Conservation (phyloP, 148 eudicot genomes). For the Fallopia convolvulus region DNA sequence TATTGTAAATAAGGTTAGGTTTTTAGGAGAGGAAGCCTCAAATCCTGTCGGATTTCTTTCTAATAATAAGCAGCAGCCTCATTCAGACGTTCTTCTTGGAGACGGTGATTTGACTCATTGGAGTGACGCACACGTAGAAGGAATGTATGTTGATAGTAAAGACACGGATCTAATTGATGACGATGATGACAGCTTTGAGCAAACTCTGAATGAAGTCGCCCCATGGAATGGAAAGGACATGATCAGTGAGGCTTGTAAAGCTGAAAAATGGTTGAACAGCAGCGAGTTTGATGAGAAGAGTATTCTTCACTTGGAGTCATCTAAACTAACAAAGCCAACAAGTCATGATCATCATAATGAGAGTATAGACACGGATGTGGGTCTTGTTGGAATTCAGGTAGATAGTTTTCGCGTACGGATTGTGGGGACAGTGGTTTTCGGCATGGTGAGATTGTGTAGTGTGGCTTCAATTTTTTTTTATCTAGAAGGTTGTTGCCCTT, state of each 20-base stretch:
- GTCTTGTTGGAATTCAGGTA: constrained; percentile 74
- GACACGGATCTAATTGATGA: constrained; percentile 71
- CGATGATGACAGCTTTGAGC: constrained; percentile 82
- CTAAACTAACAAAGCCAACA: constrained; percentile 62
- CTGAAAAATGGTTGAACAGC: constrained; percentile 71
- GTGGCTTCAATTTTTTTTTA: constrained; percentile 21
- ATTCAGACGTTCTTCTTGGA: constrained; percentile 62
- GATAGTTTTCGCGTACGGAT: constrained; percentile 75
- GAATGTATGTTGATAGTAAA: constrained; percentile 58
- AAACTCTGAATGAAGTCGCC: constrained; percentile 73
- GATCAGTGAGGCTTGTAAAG: constrained; percentile 56
- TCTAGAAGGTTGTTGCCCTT: constrained; percentile 10
- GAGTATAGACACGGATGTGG: constrained; percentile 59
- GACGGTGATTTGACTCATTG: constrained; percentile 75
- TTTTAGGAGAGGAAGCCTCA: constrained; percentile 50
- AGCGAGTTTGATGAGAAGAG: constrained; percentile 74
- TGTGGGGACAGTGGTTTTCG: constrained; percentile 65
- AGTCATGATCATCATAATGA: constrained; percentile 49
- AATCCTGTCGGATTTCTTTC: constrained; percentile 47
- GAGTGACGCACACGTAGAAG: constrained; percentile 48
- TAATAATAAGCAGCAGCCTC: constrained; percentile 38
- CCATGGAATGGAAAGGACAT: constrained; percentile 77
- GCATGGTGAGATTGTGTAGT: constrained; percentile 66
- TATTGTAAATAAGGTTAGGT: constrained; percentile 61
- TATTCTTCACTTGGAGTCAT: constrained; percentile 50